Conservation (phyloP, 257 asterid species). For the Solanum bulbocastanum region DNA sequence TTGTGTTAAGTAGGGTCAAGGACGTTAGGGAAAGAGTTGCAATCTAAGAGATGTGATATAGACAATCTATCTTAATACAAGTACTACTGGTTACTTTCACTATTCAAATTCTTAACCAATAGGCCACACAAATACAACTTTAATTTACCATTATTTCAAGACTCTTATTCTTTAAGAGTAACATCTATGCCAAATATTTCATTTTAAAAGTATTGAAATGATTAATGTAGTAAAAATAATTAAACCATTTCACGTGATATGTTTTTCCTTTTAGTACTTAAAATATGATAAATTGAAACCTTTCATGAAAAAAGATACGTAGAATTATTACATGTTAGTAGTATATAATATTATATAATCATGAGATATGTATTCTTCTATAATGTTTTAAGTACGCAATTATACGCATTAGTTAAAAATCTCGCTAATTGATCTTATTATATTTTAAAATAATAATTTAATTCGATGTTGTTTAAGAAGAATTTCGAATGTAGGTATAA, state of each 20-base stretch:
- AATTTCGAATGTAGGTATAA: neutral
- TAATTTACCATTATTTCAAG: neutral
- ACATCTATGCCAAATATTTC: neutral
- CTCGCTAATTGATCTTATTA: neutral
- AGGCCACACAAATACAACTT: fast-evolving
- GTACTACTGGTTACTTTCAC: fast-evolving
- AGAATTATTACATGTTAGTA: neutral
- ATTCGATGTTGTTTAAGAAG: neutral
- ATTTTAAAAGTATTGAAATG: conserved; percentile 7
- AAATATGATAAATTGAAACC: neutral
- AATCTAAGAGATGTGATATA: neutral
- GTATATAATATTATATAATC: neutral
- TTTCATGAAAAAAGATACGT: neutral
- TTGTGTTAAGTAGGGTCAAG: neutral
- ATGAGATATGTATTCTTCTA: neutral
- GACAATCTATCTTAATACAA: neutral
- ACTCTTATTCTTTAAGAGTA: neutral
- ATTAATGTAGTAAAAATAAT: neutral
- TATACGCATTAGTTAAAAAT: neutral
- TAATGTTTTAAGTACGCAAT: neutral
- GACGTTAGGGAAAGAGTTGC: too few relatives aligned
- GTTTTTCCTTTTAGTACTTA: neutral
- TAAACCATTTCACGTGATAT: neutral
- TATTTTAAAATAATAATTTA: neutral
- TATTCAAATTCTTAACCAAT: neutral